A percentile compares a stretch with the other conserved stretches of the same genome.
Evolutionary conservation across 2,329 filamentous ascomycete genomes (phyloP).

Genomic region (Penicillium sp.): DNA sequence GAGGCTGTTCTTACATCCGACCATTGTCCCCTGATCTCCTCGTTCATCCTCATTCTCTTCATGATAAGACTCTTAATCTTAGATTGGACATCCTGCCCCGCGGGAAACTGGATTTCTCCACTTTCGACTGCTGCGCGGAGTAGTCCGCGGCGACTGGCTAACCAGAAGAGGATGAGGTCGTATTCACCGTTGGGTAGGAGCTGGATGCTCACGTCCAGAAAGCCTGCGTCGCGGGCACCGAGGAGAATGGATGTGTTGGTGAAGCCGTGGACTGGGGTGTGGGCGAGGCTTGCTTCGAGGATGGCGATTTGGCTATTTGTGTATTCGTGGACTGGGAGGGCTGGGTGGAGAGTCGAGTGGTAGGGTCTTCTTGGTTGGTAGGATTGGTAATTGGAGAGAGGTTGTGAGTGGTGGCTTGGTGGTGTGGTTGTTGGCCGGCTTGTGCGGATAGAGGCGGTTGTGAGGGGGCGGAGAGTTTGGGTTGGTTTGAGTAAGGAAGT

Average conservation of each 20-base stretch:
- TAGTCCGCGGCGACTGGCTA: slow-evolving; percentile 41
- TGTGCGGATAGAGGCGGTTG: slow-evolving; percentile 4
- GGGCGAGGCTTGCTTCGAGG: slow-evolving; percentile 73
- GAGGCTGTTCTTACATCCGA: slow-evolving; percentile 65
- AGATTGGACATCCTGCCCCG: slow-evolving; percentile 44
- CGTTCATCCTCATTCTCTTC: slow-evolving; percentile 75
- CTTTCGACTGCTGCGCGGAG: slow-evolving; percentile 38
- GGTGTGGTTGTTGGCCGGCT: not conserved
- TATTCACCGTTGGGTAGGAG: slow-evolving; percentile 78
- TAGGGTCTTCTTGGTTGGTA: slow-evolving; percentile 48
- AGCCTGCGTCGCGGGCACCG: slow-evolving; percentile 81
- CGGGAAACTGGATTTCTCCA: slow-evolving; percentile 16
- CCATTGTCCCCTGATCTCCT: slow-evolving; percentile 72
- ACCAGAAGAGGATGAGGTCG: slow-evolving; percentile 64
- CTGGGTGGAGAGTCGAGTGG: slow-evolving; percentile 72
- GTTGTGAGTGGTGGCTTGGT: not conserved
- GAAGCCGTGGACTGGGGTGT: slow-evolving; percentile 83
- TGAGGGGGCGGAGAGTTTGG: not conserved
- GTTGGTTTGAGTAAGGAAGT: not conserved
- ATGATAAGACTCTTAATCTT: slow-evolving; percentile 73
- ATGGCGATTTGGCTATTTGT: slow-evolving; percentile 68
- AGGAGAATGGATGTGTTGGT: slow-evolving; percentile 69
- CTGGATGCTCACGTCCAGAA: slow-evolving; percentile 81
- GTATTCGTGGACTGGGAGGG: slow-evolving; percentile 59
- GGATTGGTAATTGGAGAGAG: not conserved